phyloP scores from a whole-genome alignment of 163 green algal species.

The Chlorella variabilis region DNA sequence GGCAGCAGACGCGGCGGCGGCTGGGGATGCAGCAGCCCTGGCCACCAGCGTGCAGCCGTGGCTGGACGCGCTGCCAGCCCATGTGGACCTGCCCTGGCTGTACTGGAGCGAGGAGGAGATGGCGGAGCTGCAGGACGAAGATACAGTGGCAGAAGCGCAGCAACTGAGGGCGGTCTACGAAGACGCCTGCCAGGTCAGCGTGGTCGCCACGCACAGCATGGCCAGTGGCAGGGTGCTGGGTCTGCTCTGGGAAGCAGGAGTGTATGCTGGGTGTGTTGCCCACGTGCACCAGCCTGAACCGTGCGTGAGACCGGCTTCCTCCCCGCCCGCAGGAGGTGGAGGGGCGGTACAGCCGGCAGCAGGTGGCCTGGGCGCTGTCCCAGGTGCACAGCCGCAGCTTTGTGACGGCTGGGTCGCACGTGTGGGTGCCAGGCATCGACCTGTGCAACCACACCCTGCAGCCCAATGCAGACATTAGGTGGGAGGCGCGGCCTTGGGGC shows the following conservation, averaged over 20 bases:
- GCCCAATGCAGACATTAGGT: slow-evolving; percentile 45
- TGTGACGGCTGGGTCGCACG: slow-evolving; percentile 49
- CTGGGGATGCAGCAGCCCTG: not conserved
- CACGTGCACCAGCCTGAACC: slow-evolving; percentile 32
- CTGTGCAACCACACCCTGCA: slow-evolving; percentile 70
- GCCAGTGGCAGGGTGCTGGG: too few species aligned
- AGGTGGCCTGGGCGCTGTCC: slow-evolving; percentile 47
- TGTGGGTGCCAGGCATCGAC: slow-evolving; percentile 74
- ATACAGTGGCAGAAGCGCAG: slow-evolving; percentile 52
- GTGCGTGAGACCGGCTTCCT: slow-evolving; percentile 10
- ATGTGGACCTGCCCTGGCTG: slow-evolving; percentile 39
- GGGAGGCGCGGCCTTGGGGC: too few species aligned
- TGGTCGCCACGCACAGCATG: not conserved
- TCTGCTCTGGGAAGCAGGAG: not conserved
- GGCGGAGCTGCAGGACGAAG: slow-evolving; percentile 56
- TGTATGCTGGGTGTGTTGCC: not conserved
- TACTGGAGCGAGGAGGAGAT: slow-evolving; percentile 46
- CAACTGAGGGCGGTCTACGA: slow-evolving; percentile 44
- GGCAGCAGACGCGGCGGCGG: not conserved
- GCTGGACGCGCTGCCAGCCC: slow-evolving; percentile 13
- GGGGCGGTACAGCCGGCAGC: not conserved
- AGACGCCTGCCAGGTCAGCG: slow-evolving; percentile 47
- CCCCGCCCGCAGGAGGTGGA: slow-evolving; percentile 28
- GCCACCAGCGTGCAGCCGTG: not conserved
- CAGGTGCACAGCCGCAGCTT: slow-evolving; percentile 72